Evolutionary conservation across 179 eudicot species (phyloP).

Genomic region (Drosera spatulata): DNA sequence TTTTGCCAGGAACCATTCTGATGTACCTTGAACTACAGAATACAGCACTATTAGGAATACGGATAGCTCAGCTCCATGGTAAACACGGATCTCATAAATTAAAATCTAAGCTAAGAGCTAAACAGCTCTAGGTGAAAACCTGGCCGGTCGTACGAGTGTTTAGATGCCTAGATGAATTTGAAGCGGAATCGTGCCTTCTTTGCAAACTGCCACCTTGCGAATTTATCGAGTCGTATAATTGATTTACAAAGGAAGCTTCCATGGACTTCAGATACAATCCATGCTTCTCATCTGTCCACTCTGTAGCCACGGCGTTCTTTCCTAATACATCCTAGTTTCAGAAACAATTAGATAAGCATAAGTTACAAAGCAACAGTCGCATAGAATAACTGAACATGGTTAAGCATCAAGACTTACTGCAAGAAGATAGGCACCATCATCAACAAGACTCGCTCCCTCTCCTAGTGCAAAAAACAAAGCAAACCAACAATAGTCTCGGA

Average conservation of each 20-base stretch:
- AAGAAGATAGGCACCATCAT: too few relatives aligned
- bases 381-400: too few relatives aligned
- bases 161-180: conserved; percentile 20
- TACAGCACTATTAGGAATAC: background rate
- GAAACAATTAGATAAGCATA: background rate
- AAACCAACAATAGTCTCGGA: too few relatives aligned
- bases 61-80: background rate
- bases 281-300: conserved; percentile 92
- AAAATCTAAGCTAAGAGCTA: background rate
- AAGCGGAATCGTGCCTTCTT: conserved; percentile 13
- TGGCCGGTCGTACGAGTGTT: conserved; percentile 23
- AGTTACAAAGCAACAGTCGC: background rate
- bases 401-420: too few relatives aligned
- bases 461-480: too few relatives aligned
- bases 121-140: conserved; percentile 17
- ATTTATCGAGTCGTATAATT: conserved; percentile 53
- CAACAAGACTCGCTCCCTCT: too few relatives aligned
- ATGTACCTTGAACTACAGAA: conserved; percentile 48
- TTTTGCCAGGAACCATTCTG: conserved; percentile 53
- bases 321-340: background rate
- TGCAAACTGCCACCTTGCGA: conserved; percentile 21
- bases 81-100: background rate
- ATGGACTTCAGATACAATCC: conserved; percentile 73
- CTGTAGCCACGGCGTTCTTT: conserved; percentile 27
- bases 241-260: conserved; percentile 84